Percentiles rank a stretch among this genome's conserved stretches.
Evolutionary conservation across 1,284 basidiomycete genomes (phyloP).

Genomic region (Cystobasidium sp.): DNA sequence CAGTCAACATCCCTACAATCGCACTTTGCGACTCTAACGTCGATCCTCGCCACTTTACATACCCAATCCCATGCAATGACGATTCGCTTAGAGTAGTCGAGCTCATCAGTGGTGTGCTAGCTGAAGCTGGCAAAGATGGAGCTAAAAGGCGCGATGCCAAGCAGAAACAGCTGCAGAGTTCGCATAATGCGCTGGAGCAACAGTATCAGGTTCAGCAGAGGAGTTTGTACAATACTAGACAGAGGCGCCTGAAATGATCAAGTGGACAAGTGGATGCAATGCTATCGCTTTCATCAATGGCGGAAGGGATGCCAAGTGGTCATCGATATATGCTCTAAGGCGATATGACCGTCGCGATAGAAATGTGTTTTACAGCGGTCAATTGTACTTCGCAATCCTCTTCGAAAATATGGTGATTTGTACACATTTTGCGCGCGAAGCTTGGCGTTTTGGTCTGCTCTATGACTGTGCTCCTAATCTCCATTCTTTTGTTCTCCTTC

Average conservation of each 20-base stretch:
- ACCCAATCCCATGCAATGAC: slow-evolving; percentile 97
- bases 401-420: neutral
- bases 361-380: too few relatives aligned
- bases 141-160: slow-evolving; percentile 21
- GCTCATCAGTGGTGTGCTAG: slow-evolving; percentile 85
- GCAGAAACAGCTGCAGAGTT: slow-evolving; percentile 16
- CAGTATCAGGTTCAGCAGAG: slow-evolving; percentile 17
- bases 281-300: neutral
- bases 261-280: neutral
- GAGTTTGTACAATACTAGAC: neutral
- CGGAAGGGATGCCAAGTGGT: neutral
- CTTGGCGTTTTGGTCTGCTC: neutral
- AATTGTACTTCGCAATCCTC: too few relatives aligned
- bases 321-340: too few relatives aligned
- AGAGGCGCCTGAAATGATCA: neutral
- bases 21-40: slow-evolving; percentile 88
- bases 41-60: slow-evolving; percentile 95
- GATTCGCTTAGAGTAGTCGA: slow-evolving; percentile 89
- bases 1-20: slow-evolving; percentile 59
- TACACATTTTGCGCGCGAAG: neutral
- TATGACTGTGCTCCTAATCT: slow-evolving; percentile 1
- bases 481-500: neutral
- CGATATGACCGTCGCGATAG: too few relatives aligned
- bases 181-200: neutral
- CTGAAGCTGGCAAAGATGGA: slow-evolving; percentile 87